Evolutionary conservation across 352 stramenopile genomes (phyloP), one percentile per base, ranked within the genome.

Genomic region (Globisporangium spiculum): DNA sequence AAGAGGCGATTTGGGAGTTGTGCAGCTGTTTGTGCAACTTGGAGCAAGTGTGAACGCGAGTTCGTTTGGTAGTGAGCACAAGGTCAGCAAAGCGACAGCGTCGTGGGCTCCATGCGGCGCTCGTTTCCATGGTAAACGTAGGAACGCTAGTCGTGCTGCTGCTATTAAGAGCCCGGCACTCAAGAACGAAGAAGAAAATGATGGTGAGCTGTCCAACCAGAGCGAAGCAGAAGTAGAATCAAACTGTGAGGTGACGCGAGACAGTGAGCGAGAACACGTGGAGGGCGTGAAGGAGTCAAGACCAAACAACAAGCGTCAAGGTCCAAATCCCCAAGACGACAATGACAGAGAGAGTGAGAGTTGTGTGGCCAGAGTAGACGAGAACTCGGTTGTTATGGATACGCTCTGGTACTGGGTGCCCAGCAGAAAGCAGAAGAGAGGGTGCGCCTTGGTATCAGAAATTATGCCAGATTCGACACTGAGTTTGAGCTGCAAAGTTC

Each of bases 21-120:
- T 91, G 0, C 64, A 74, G 20, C 16, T 69, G 4, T 79, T 92
- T 10, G 70, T 92, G 16, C 38, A 38, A 2, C 59, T 86, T 3
- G 84, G 84, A 30, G 82, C 80, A 5, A 76, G 67, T 63, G 63
- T 83, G 16, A 77, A 78, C 50, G 65, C 14, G 24, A 57, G 30
- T 4, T 46, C 18, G 10, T 32, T 18, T 7, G 24, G n/a, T 32
- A 6, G 54, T 22, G 38, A 14, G 20, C 18, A 8, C 7, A 10
- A 18, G 27, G 10, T 24, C 10, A 22, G 4, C 26, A 67, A 54
- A 12, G 30, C 59, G 1, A 83, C 80, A 67, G 76, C 80, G 0
- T 0, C 46, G 3, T 90, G 82, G 82, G 80, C 80, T 8, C 80
- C 80, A 0, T 90, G 82, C 58, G 75, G 70, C 3, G 63, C 71